Base-by-base conservation (phyloP, 371 early-diverging fungal genomes). In the Lichtheimia ornata region DNA sequence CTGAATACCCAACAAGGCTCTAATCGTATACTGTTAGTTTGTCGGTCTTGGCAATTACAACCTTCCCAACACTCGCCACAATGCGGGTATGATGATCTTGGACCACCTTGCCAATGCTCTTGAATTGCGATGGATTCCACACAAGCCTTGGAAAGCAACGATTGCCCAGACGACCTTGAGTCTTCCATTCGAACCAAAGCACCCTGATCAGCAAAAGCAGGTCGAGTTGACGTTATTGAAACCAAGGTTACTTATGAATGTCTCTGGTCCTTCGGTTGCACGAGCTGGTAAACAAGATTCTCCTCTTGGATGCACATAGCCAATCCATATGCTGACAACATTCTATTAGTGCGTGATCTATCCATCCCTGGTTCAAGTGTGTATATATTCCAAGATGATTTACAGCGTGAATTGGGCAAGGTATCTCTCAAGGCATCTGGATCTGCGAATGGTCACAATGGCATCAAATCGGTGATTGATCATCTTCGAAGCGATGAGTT, bases 311-410 rank as follows among this genome's bases (percentile, higher is more conserved):
- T 9, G 9, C n/a, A 24, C 28, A 30, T 18, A n/a, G 5, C 0
- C 17, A 47, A 1, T 47, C 43, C 43, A 43, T n/a, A 14, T 4
- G 47, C 20, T 53, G 15, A n/a, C 30, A 14, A 35, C 11, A 56
- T 13, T 22, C 13, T 28, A 18, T 44, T 51, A 84, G 82, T 69
- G 9, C 68, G 62, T 20, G 82, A 76, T 4, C 61, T 86, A 4
- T 53, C 69, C 1, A 73, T 83, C 27, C 52, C 68, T 3, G 53
- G 61, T 14, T 64, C 71, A 0, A 71, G 85, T 22, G 40, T 89
- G 5, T 74, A 90, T 30, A 73, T 91, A 0, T 71, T 91, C n/a
- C 93, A 93, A 64, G 93, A 93, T 64, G 93, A 93, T 62, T 67
- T 93, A 71, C 85, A 91, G 58, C 80, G 88, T 9, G 82, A 83